These are phyloP conservation scores for Monosporascus sp. DNA, from an alignment of 2,329 filamentous ascomycete species.

Conservation along the genomic window DNA sequence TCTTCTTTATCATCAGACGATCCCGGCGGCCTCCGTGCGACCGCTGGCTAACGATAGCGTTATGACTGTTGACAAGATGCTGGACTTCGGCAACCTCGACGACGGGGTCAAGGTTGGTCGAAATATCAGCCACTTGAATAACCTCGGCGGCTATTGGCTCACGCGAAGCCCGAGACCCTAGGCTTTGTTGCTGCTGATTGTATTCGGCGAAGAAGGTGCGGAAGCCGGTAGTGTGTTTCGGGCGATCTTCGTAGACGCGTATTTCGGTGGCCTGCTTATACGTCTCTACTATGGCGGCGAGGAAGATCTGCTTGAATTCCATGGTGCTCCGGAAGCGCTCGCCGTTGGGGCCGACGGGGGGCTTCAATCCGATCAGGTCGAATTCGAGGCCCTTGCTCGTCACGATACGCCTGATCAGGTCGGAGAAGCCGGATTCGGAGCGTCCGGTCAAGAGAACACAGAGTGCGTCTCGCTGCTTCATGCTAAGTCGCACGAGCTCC, in stretches of 20 bases:
- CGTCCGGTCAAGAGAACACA: conserved; percentile 85
- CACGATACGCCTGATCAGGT: conserved; percentile 77
- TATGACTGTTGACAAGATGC: conserved; percentile 84
- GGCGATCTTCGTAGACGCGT: conserved; percentile 64
- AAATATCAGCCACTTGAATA: conserved; percentile 75
- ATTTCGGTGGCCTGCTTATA: conserved; percentile 81
- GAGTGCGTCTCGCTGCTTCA: conserved; percentile 77
- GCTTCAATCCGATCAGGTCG: conserved; percentile 85
- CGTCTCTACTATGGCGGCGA: conserved; percentile 77
- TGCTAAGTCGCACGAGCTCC: conserved; percentile 73
- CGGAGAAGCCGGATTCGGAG: conserved; percentile 68
- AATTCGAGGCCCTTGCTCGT: conserved; percentile 75
- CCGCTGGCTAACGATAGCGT: conserved; percentile 46
- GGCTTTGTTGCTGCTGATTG: conserved; percentile 53
- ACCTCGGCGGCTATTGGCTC: conserved; percentile 72
- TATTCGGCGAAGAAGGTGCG: conserved; percentile 76
- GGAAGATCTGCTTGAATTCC: conserved; percentile 84
- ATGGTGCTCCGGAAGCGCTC: conserved; percentile 79
- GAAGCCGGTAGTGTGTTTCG: conserved; percentile 71
- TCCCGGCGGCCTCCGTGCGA: conserved; percentile 31
- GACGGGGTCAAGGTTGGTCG: conserved; percentile 41
- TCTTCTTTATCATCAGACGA: conserved; percentile 72
- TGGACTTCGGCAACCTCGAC: conserved; percentile 51
- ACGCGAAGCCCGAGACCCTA: conserved; percentile 47
- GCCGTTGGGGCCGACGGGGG: conserved; percentile 71